A percentile compares a stretch with the other conserved stretches of the same genome.
phyloP scores from a whole-genome alignment of 2,329 filamentous ascomycete species.

The Lecanicillium sp. region DNA sequence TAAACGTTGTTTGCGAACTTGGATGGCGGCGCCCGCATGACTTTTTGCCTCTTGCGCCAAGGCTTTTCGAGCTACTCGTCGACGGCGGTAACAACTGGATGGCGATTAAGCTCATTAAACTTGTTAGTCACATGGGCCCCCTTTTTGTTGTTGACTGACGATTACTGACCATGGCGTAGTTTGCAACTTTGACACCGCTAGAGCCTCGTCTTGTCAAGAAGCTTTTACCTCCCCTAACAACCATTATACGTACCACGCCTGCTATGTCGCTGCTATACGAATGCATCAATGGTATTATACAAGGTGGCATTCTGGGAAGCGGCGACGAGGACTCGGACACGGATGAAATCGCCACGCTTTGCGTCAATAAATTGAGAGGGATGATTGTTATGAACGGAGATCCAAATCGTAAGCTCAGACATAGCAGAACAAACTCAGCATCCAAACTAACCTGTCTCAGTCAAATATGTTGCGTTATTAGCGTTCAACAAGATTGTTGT shows the following conservation, averaged over 20 bases:
- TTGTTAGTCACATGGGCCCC: slow-evolving; percentile 53
- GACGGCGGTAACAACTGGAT: slow-evolving; percentile 98
- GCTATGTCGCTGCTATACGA: slow-evolving; percentile 98
- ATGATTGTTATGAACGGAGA: slow-evolving; percentile 94
- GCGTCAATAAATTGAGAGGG: slow-evolving; percentile 83
- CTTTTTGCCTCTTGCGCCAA: slow-evolving; percentile 83
- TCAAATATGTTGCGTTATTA: slow-evolving; percentile 94
- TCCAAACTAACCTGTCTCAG: slow-evolving; percentile 33
- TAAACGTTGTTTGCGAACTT: slow-evolving; percentile 94
- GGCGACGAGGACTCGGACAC: slow-evolving; percentile 71
- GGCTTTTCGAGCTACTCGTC: slow-evolving; percentile 86
- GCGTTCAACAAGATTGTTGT: slow-evolving; percentile 92
- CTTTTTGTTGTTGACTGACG: too few relatives aligned
- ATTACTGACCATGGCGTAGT: slow-evolving; percentile 40
- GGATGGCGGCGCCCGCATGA: slow-evolving; percentile 91
- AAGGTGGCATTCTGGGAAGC: slow-evolving; percentile 84
- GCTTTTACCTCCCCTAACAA: slow-evolving; percentile 79
- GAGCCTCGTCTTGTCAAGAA: slow-evolving; percentile 90
- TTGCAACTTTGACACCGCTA: slow-evolving; percentile 86
- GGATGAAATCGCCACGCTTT: slow-evolving; percentile 86
- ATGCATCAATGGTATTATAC: slow-evolving; percentile 97
- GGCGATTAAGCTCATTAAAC: slow-evolving; percentile 98
- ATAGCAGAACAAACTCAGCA: too few relatives aligned
- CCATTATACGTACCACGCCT: slow-evolving; percentile 86
- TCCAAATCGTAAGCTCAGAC: slow-evolving; percentile 72